Percentiles rank a stretch among this genome's conserved stretches.
Evolutionary conservation across 768 basidiomycete genomes (phyloP).

Genomic region (Rhizopogon sp.): DNA sequence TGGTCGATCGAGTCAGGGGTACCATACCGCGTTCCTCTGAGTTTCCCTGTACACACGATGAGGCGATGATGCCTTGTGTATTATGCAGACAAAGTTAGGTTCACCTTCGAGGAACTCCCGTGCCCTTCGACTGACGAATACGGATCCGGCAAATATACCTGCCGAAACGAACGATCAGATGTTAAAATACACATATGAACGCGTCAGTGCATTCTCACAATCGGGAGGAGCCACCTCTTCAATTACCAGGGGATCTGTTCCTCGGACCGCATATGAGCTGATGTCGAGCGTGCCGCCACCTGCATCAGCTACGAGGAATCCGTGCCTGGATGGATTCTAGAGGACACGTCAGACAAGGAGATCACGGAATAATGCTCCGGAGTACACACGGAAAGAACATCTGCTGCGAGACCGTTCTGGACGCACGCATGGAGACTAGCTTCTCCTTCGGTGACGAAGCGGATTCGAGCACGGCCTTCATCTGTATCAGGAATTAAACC

Average conservation of each 20-base stretch:
- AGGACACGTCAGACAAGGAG: constrained; percentile 6
- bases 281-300: constrained; percentile 82
- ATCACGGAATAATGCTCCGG: background rate
- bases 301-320: constrained; percentile 77
- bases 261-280: constrained; percentile 72
- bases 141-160: constrained; percentile 80
- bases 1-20: constrained; percentile 68
- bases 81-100: constrained; percentile 2
- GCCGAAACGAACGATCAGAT: constrained; percentile 2
- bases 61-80: background rate
- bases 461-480: constrained; percentile 64
- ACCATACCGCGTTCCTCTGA: constrained; percentile 70
- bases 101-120: constrained; percentile 67
- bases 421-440: constrained; percentile 81
- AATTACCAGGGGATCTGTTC: constrained; percentile 64
- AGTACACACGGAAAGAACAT: constrained; percentile 62
- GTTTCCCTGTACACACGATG: constrained; percentile 48
- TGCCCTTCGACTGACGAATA: constrained; percentile 75
- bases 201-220: constrained; percentile 39
- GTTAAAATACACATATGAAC: background rate
- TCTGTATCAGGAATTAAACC: constrained; percentile 72
- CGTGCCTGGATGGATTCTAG: constrained; percentile 69
- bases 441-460: constrained; percentile 82
- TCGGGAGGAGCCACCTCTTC: constrained; percentile 83
- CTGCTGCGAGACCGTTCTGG: constrained; percentile 69